Evolutionary conservation across 345 rosid genomes (phyloP).

Genomic region (Hirschfeldia incana): DNA sequence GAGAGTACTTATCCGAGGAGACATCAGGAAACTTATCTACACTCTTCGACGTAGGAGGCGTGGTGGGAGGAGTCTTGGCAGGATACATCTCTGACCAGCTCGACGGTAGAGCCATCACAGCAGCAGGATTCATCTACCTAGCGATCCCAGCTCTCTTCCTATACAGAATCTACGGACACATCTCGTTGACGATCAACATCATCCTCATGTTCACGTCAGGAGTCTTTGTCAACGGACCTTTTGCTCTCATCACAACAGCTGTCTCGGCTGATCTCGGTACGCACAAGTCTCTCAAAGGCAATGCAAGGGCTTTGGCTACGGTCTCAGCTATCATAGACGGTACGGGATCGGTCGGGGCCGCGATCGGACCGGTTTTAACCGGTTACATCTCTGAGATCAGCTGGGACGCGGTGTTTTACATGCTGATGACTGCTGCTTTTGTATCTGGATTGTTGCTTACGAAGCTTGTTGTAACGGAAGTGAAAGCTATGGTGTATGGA

Average conservation of each 20-base stretch:
- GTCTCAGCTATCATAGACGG: conserved; percentile 95
- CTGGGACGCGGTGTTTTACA: conserved; percentile 87
- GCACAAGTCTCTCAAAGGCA: conserved; percentile 85
- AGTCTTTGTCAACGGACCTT: conserved; percentile 84
- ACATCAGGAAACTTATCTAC: conserved; percentile 88
- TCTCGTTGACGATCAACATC: conserved; percentile 64
- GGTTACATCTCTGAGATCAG: conserved; percentile 84
- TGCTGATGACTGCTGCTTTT: conserved; percentile 90
- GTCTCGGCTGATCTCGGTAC: conserved; percentile 96
- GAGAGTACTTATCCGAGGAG: conserved; percentile 70
- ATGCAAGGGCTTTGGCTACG: conserved; percentile 92
- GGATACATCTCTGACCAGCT: conserved; percentile 85
- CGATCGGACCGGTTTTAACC: conserved; percentile 83
- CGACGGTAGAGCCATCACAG: conserved; percentile 85
- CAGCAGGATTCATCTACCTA: conserved; percentile 86
- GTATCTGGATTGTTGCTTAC: conserved; percentile 81
- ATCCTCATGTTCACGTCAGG: conserved; percentile 80
- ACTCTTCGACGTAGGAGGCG: conserved; percentile 89
- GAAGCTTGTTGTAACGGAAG: conserved; percentile 70
- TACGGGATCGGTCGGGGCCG: conserved; percentile 96
- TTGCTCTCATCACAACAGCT: conserved; percentile 94
- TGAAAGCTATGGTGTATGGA: conserved; percentile 53
- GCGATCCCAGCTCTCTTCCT: conserved; percentile 89
- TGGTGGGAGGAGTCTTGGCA: conserved; percentile 88
- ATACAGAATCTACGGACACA: conserved; percentile 71